Base-by-base conservation (phyloP, 2,329 filamentous ascomycete genomes). In the Colletotrichum sp. region DNA sequence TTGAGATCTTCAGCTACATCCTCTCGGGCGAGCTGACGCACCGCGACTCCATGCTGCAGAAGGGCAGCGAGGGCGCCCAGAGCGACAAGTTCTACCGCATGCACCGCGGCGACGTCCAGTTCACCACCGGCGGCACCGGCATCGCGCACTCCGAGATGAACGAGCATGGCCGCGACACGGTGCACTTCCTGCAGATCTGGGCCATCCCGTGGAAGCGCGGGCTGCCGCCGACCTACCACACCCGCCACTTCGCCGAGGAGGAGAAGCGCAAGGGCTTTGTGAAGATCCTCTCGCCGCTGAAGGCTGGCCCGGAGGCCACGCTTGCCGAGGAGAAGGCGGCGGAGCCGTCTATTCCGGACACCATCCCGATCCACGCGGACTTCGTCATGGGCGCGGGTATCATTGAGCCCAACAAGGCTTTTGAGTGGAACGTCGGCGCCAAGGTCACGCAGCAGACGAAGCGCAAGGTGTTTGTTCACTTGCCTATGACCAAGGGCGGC, bases 131-230 rank as follows among this genome's bases (percentile, higher is more conserved):
- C n/a, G 95, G 95, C 71, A 95, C 92, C 7, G 92, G 92, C 80
- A 91, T 98, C 80, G 91, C 95, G 3, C 95, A 98, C 84, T 94
- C 92, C 9, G 95, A 98, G 85, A 92, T 93, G 85, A 97, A 96
- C 84, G 93, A 97, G 85, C 92, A 95, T 83, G 83, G 87, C 69
- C 86, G 89, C 16, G 91, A 95, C 61, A 92, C 93, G 29, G 94
- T 95, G 15, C 95, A 98, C 82, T 98, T 98, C 82, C 86, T 98
- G 39, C 95, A 98, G 85, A 98, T 98, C 80, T 98, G 95, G 95
- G 95, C 93, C 2, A 87, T 95, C 66, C 95, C 95, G 0, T 96
- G 95, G 90, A 92, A 92, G 83, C 86, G 89, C 27, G 93, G 94
- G 1, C 88, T 98, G 64, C 89, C 89, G 63, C 95, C 95, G 3